phyloP scores from a whole-genome alignment of 2,329 filamentous ascomycete species.

The Bipolaris sorokiniana region DNA sequence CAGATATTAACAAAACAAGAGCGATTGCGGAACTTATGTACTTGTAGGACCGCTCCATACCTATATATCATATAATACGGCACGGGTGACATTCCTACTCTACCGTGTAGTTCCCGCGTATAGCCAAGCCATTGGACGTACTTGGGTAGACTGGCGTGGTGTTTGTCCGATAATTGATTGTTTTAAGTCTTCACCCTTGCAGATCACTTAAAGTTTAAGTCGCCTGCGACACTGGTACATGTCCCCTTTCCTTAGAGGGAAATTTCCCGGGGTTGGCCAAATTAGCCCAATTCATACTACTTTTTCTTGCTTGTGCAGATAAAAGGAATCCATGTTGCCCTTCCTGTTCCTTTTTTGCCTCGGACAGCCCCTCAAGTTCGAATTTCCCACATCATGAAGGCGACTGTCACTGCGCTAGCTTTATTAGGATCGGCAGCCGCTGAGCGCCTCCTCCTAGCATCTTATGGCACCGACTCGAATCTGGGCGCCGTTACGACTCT shows the following conservation, averaged over 20 bases:
- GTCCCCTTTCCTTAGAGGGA: neutral
- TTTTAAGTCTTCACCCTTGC: neutral
- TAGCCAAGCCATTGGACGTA: neutral
- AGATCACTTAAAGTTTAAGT: slow-evolving; percentile 2
- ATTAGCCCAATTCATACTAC: neutral
- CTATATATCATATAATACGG: neutral
- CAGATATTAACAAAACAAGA: neutral
- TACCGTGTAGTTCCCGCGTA: neutral
- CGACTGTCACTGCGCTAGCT: slow-evolving; percentile 26
- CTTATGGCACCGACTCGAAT: slow-evolving; percentile 43
- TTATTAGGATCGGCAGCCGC: slow-evolving; percentile 3
- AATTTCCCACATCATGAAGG: slow-evolving; percentile 4
- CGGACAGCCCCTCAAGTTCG: too few relatives aligned
- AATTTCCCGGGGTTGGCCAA: neutral
- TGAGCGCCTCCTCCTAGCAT: slow-evolving; percentile 50
- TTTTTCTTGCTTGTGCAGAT: neutral
- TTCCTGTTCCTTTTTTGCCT: too few relatives aligned
- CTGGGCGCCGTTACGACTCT: slow-evolving; percentile 53
- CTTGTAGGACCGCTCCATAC: too few relatives aligned
- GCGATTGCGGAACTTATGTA: neutral
- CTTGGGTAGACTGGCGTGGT: neutral
- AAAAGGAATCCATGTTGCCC: neutral
- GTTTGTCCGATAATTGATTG: neutral
- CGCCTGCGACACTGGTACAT: neutral
- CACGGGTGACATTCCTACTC: neutral